These are phyloP conservation scores for Cryphonectria nitschkei DNA, from an alignment of 2,329 filamentous ascomycete species.

Conservation along the genomic window DNA sequence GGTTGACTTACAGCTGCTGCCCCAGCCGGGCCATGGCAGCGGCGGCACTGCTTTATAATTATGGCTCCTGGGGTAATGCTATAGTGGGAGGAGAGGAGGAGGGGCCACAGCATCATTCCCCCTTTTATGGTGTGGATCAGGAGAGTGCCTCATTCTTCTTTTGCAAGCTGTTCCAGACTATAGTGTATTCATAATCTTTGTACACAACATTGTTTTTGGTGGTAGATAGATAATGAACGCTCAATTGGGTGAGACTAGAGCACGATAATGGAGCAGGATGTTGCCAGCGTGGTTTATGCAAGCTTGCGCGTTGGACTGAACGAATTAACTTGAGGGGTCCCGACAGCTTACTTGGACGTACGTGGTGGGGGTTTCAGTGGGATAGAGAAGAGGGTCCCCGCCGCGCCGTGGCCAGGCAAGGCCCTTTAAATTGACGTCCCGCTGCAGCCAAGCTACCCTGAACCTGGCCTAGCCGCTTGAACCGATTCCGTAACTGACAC, in stretches of 20 bases:
- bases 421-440: slow-evolving; percentile 6
- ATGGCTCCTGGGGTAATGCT: background rate
- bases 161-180: slow-evolving; percentile 5
- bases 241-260: background rate
- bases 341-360: background rate
- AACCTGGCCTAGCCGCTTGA: slow-evolving; percentile 3
- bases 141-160: slow-evolving; percentile 2
- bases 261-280: background rate
- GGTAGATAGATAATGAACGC: background rate
- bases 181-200: slow-evolving; percentile 8
- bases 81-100: background rate
- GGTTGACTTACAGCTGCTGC: background rate
- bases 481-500: slow-evolving; percentile 10
- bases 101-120: background rate
- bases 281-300: background rate
- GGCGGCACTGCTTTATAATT: background rate
- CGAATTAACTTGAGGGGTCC: background rate
- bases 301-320: background rate
- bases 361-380: background rate
- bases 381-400: background rate
- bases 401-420: background rate
- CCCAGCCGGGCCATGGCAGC: background rate
- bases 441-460: slow-evolving; percentile 5
- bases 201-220: background rate
- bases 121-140: slow-evolving; percentile 1